Conservation (phyloP, 140 eudicot species). For the Flaveria floridana region DNA sequence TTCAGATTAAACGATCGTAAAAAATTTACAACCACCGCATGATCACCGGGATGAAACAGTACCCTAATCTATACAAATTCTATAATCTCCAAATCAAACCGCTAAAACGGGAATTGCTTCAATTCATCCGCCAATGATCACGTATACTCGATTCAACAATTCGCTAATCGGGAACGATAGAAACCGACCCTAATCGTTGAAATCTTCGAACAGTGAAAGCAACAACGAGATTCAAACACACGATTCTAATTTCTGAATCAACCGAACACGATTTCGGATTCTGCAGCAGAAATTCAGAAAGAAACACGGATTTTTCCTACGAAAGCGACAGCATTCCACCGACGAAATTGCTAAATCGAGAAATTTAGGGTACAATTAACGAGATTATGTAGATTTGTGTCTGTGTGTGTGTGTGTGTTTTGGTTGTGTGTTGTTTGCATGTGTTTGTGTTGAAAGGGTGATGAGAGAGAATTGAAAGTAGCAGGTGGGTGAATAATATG, state of each 20-base stretch:
- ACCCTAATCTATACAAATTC: slow-evolving; percentile 4
- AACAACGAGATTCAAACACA: neutral
- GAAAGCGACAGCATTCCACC: slow-evolving; percentile 11
- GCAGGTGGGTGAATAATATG: slow-evolving; percentile 11
- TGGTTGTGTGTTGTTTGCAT: neutral
- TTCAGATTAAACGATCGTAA: neutral
- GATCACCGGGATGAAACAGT: slow-evolving; percentile 15
- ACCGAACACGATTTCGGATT: slow-evolving; percentile 1
- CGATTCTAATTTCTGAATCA: neutral
- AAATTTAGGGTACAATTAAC: neutral
- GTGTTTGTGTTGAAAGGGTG: neutral
- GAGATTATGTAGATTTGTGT: slow-evolving; percentile 6
- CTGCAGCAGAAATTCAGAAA: neutral
- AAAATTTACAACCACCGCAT: neutral
- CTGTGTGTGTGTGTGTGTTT: neutral
- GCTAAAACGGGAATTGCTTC: slow-evolving; percentile 12
- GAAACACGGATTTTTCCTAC: neutral
- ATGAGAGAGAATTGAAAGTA: neutral
- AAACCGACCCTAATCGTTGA: slow-evolving; percentile 27
- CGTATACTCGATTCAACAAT: slow-evolving; percentile 10
- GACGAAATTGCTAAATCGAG: neutral
- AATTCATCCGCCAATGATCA: slow-evolving; percentile 2
- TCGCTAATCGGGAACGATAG: neutral
- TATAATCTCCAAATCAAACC: slow-evolving; percentile 12
- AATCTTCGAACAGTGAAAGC: slow-evolving; percentile 12